Evolutionary conservation across 306 rosid species (phyloP).

Genomic region (Glycine soja): DNA sequence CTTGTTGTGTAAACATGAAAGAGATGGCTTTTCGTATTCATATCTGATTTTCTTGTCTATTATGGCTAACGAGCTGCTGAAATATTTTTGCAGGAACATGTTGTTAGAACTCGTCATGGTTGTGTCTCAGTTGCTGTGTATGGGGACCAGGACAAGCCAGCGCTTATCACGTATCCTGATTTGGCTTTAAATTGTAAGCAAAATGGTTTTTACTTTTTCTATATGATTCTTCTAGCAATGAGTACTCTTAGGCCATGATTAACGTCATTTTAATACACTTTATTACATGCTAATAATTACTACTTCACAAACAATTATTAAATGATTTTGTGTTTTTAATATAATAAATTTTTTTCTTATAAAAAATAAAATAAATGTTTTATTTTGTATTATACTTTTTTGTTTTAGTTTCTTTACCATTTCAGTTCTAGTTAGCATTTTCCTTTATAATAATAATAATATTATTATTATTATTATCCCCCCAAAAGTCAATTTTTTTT

Average conservation of each 20-base stretch:
- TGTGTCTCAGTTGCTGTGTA: slow-evolving; percentile 73
- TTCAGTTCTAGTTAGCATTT: background rate
- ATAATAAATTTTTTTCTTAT: background rate
- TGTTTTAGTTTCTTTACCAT: too few species aligned
- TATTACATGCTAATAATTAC: background rate
- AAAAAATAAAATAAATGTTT: background rate
- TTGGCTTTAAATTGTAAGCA: slow-evolving; percentile 86
- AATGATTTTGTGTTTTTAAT: background rate
- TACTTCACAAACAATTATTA: background rate
- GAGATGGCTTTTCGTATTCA: background rate
- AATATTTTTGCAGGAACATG: slow-evolving; percentile 73
- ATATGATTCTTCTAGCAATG: background rate
- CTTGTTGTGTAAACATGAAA: background rate
- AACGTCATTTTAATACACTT: background rate
- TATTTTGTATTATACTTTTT: background rate
- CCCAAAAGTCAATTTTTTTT: background rate
- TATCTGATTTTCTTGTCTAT: background rate
- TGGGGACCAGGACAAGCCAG: slow-evolving; percentile 94
- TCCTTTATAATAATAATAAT: background rate
- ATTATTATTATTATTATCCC: too few species aligned
- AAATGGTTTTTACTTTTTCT: slow-evolving; percentile 4
- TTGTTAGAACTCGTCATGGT: slow-evolving; percentile 72
- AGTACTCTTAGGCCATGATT: background rate
- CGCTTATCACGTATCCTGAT: slow-evolving; percentile 88
- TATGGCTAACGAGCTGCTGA: slow-evolving; percentile 31